Conservation (phyloP, 2,329 filamentous ascomycete species). For the Fusarium protoensiforme region DNA sequence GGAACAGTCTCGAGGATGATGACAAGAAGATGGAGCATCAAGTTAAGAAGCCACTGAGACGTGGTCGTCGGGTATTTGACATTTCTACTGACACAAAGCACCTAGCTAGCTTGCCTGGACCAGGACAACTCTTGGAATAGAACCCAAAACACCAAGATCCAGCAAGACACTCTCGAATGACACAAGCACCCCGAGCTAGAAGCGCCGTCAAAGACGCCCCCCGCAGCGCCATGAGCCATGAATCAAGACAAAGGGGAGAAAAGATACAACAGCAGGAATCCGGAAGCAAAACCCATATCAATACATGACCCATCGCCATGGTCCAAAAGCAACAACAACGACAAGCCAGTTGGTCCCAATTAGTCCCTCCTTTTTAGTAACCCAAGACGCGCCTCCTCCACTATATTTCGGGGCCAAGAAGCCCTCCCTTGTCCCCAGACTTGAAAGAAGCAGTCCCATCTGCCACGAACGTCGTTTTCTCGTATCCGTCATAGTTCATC, state of each 20-base stretch:
- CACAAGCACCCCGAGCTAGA: not conserved
- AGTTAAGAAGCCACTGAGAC: not conserved
- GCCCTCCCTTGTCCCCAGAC: not conserved
- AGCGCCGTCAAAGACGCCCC: not conserved
- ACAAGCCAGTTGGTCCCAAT: not conserved
- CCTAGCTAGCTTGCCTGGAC: not conserved
- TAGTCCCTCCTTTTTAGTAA: not conserved
- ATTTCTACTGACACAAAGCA: not conserved
- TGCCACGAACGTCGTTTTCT: constrained; percentile 13
- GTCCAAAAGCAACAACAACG: not conserved
- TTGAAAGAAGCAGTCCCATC: constrained; percentile 5
- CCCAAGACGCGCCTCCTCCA: constrained; percentile 1
- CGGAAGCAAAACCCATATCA: not conserved
- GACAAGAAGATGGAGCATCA: not conserved
- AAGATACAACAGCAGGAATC: not conserved
- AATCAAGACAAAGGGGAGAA: not conserved
- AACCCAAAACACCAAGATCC: not conserved
- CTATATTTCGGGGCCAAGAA: not conserved
- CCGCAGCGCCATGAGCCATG: not conserved
- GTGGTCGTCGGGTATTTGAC: not conserved
- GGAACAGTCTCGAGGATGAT: not conserved
- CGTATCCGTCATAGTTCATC: constrained; percentile 27
- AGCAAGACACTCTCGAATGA: not conserved
- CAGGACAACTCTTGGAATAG: not conserved
- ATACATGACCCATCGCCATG: not conserved